A percentile compares a stretch with the other conserved stretches of the same genome.
phyloP scores from a whole-genome alignment of 768 basidiomycete genomes.

The Strobilomyces confusus region DNA sequence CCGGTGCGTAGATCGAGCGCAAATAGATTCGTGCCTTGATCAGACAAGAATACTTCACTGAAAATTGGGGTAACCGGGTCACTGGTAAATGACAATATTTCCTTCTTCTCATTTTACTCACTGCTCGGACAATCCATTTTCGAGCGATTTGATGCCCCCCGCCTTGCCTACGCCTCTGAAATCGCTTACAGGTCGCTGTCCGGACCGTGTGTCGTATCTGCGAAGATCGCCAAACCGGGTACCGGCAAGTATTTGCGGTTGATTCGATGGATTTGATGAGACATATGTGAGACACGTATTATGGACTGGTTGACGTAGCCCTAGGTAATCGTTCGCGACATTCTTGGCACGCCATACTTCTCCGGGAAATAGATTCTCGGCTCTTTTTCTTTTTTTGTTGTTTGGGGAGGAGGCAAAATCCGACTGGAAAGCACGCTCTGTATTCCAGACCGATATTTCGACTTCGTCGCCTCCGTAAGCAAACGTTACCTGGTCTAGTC shows the following conservation, averaged over 20 bases:
- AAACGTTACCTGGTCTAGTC: constrained; percentile 51
- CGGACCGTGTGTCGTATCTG: constrained; percentile 72
- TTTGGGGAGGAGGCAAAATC: constrained; percentile 12
- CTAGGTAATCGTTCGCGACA: constrained; percentile 72
- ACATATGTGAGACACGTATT: constrained; percentile 67
- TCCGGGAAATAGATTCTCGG: constrained; percentile 55
- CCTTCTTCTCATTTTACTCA: constrained; percentile 34
- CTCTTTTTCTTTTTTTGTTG: constrained; percentile 53
- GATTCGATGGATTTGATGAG: constrained; percentile 30
- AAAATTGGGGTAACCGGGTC: neutral
- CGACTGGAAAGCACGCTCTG: constrained; percentile 49
- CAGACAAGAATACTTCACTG: constrained; percentile 70
- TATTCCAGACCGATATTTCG: constrained; percentile 77
- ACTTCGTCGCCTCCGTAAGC: constrained; percentile 86
- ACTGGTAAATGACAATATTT: neutral
- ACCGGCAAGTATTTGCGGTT: constrained; percentile 61
- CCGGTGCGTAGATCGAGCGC: constrained; percentile 72
- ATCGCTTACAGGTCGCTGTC: constrained; percentile 61
- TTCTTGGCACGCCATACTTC: constrained; percentile 88
- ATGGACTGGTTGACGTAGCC: constrained; percentile 73
- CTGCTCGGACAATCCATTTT: constrained; percentile 62
- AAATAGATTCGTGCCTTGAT: constrained; percentile 59
- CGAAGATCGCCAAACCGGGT: constrained; percentile 71
- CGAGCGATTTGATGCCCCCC: constrained; percentile 57
- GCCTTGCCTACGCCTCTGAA: constrained; percentile 59